Evolutionary conservation across 1,284 basidiomycete genomes (phyloP), one percentile per base, ranked within the genome.

Genomic region (Kalmanozyma brasiliensis): DNA sequence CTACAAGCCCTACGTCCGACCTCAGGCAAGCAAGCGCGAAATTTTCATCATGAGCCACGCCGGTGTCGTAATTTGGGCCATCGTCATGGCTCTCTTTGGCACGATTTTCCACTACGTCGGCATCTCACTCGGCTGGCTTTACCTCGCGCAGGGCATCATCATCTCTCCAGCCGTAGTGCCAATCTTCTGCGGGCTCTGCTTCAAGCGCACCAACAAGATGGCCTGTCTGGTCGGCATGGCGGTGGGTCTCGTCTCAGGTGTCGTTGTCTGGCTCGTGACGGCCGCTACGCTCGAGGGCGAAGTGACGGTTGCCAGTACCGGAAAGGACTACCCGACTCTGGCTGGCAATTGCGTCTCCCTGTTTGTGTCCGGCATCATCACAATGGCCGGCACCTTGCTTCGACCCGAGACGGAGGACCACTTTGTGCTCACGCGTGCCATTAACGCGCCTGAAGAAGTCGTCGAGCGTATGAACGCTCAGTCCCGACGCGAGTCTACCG

Each of bases 291-390:
- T 92, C 89, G 92, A 93, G 0, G 88, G 88, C 5, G 85, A 87
- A 8, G 88, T 96, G 76, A 90, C 88, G 59, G 90, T 95, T 26
- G 86, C 71, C 8, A 84, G 85, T 1, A 85, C 84, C 22, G 84
- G 85, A 78, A 89, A 89, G 19, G 89, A 93, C 82, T 89, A 88
- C 53, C 82, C 82, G 1, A 76, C 82, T 1, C 58, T 95, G 16
- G 89, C 92, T 0, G 93, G 93, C 6, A 94, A 95, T 83, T 84
- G 95, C 13, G 90, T 91, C 1, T 89, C 92, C 0, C 91, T 97
- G 71, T 89, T 88, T 19, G 86, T 91, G 20, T 91, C 92, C 8
- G 90, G 86, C 1, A 89, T 96, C 58, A 85, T 96, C 71, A 87
- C 91, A 0, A 84, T 89, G 24, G 84, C 83, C 0, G 84, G 65